phyloP scores from a whole-genome alignment of 148 eudicot species.

The Amaranthus palmeri region DNA sequence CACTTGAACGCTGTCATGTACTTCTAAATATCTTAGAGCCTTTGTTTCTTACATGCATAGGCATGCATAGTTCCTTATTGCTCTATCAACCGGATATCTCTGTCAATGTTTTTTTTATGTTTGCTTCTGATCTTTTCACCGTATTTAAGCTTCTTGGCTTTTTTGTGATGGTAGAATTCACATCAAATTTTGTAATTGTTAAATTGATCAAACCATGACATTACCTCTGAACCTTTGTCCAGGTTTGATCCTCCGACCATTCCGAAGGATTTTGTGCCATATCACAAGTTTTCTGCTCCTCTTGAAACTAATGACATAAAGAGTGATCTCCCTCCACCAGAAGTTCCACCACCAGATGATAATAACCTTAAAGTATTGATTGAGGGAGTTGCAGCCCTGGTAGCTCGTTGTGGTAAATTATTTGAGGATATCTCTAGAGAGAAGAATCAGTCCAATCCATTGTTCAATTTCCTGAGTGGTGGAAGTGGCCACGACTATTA shows the following conservation, averaged over 20 bases:
- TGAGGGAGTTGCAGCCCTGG: constrained; percentile 88
- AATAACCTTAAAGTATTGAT: constrained; percentile 65
- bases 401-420: constrained; percentile 85
- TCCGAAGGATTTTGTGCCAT: constrained; percentile 71
- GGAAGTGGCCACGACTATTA: constrained; percentile 82
- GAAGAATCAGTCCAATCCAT: constrained; percentile 72
- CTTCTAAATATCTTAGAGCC: too few relatives aligned
- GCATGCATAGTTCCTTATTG: too few relatives aligned
- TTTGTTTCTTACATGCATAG: too few relatives aligned
- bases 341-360: constrained; percentile 74
- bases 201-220: constrained; percentile 4
- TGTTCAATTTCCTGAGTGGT: constrained; percentile 78
- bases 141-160: background rate
- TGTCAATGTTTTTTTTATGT: too few relatives aligned
- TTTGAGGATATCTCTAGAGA: constrained; percentile 89
- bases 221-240: constrained; percentile 23
- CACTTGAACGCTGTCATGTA: too few relatives aligned
- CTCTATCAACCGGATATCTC: too few relatives aligned
- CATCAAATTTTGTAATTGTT: background rate
- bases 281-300: constrained; percentile 64
- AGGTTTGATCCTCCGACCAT: constrained; percentile 81
- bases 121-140: too few relatives aligned
- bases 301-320: constrained; percentile 34
- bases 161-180: background rate
- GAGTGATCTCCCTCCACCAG: constrained; percentile 52